Evolutionary conservation across 345 rosid genomes (phyloP).

Genomic region (Syzygium oleosum): DNA sequence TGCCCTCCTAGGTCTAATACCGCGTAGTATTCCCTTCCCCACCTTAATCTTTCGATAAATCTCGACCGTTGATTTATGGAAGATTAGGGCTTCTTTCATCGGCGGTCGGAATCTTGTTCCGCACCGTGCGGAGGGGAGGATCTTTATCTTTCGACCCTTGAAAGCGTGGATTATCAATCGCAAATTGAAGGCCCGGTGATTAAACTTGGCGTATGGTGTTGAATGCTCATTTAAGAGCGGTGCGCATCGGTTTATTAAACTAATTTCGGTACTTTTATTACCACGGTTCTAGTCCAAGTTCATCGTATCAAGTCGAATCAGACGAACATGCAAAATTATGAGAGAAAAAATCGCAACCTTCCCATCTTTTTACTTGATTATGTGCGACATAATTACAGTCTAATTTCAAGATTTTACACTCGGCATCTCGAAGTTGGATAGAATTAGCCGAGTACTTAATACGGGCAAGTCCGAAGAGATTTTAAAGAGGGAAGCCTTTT

Average conservation of each 20-base stretch:
- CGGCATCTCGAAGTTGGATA: neutral
- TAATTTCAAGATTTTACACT: neutral
- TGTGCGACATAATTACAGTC: neutral
- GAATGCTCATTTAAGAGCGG: neutral
- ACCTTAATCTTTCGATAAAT: too few relatives aligned
- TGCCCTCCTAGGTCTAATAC: too few relatives aligned
- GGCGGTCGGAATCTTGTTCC: too few relatives aligned
- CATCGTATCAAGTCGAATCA: neutral
- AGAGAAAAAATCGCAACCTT: neutral
- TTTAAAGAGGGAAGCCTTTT: too few relatives aligned
- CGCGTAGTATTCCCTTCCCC: too few relatives aligned
- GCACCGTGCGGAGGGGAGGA: too few relatives aligned
- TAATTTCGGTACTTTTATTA: neutral
- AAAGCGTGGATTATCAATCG: too few relatives aligned
- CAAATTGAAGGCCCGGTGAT: too few relatives aligned
- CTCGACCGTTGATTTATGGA: too few relatives aligned
- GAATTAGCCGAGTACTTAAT: accelerated
- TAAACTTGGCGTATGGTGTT: neutral
- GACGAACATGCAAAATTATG: neutral
- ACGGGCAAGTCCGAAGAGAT: neutral
- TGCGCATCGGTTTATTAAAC: neutral
- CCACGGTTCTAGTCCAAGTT: neutral
- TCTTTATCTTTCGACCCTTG: too few relatives aligned
- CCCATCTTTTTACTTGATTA: neutral
- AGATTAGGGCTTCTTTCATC: too few relatives aligned